Evolutionary conservation across 2,329 filamentous ascomycete genomes (phyloP).

Genomic region (Lachnellula arida): DNA sequence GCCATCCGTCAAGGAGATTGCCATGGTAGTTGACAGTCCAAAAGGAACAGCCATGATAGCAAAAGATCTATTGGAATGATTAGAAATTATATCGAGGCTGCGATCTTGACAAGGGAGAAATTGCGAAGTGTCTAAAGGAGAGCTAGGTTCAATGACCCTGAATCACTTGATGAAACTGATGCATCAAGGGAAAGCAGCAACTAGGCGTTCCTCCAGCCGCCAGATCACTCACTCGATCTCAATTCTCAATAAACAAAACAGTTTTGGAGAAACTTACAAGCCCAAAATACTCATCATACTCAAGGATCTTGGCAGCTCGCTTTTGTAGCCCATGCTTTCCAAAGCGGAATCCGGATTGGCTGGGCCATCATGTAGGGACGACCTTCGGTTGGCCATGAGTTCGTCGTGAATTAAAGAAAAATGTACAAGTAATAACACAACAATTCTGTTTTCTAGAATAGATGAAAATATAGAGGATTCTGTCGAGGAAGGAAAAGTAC

Average conservation of each 20-base stretch:
- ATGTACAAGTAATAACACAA: too few species aligned
- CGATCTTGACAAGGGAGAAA: too few species aligned
- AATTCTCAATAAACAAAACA: background rate
- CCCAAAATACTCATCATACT: slow-evolving; percentile 68
- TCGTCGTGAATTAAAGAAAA: background rate
- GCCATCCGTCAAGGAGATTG: slow-evolving; percentile 63
- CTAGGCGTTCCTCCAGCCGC: background rate
- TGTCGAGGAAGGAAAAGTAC: background rate
- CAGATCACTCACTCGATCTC: background rate
- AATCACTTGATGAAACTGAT: too few species aligned
- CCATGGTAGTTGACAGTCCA: slow-evolving; percentile 58
- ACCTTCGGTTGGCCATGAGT: slow-evolving; percentile 6
- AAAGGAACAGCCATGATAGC: slow-evolving; percentile 62
- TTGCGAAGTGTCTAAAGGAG: too few species aligned
- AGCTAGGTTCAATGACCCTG: too few species aligned
- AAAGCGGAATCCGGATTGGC: slow-evolving; percentile 16
- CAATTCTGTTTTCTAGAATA: too few species aligned
- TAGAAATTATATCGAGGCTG: slow-evolving; percentile 8
- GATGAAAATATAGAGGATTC: too few species aligned
- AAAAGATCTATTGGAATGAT: slow-evolving; percentile 48
- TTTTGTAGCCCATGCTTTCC: slow-evolving; percentile 55
- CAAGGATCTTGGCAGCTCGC: slow-evolving; percentile 60
- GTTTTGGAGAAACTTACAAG: slow-evolving; percentile 23
- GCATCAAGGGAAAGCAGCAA: background rate
- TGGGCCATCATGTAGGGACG: slow-evolving; percentile 14